Evolutionary conservation across 2,329 filamentous ascomycete genomes (phyloP).

Genomic region (Hymenoscyphus infarciens): DNA sequence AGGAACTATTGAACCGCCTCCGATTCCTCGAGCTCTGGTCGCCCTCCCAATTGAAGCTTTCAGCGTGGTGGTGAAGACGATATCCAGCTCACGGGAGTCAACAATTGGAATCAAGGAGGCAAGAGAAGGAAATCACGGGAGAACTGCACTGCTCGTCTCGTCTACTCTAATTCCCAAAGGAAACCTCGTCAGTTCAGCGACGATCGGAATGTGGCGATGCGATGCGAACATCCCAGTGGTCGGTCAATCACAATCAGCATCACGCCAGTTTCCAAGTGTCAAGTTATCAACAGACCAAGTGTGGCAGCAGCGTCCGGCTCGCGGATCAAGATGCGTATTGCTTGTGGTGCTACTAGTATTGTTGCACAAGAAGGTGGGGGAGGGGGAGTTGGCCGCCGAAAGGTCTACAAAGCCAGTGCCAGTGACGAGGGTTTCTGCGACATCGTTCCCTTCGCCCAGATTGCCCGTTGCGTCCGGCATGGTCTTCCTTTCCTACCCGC

Average conservation of each 20-base stretch:
- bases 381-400: background rate
- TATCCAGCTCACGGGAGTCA: background rate
- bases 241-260: conserved; percentile 4
- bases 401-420: background rate
- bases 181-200: background rate
- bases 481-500: background rate
- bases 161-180: too few species aligned
- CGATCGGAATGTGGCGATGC: background rate
- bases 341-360: too few species aligned
- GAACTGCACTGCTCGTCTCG: too few species aligned
- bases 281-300: background rate
- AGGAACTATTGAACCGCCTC: conserved; percentile 4
- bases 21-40: background rate
- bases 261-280: background rate
- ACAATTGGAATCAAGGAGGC: background rate
- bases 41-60: background rate
- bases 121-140: too few species aligned
- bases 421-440: conserved; percentile 3
- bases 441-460: conserved; percentile 8
- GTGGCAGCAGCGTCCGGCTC: conserved; percentile 7
- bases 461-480: background rate
- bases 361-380: conserved; percentile 3
- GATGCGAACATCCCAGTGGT: conserved; percentile 3
- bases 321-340: conserved; percentile 5
- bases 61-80: background rate